phyloP scores from a whole-genome alignment of 306 rosid species.

The Sphenostylis stenocarpa region DNA sequence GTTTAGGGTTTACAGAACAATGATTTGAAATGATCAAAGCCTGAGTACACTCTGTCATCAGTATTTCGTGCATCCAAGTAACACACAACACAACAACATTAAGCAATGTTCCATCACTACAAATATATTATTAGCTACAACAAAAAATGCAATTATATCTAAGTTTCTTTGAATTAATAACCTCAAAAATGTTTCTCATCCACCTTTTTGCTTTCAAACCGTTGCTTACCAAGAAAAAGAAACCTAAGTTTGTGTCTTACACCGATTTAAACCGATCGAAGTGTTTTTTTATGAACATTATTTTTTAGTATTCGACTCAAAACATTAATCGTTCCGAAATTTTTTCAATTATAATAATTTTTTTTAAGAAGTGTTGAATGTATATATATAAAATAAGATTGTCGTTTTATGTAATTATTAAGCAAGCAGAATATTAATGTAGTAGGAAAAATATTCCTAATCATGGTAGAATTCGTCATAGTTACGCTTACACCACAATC shows the following conservation, averaged over 20 bases:
- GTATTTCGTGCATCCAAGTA: conserved; percentile 30
- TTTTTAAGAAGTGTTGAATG: too few relatives aligned
- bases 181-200: background rate
- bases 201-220: background rate
- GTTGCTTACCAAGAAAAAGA: background rate
- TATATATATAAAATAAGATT: background rate
- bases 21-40: background rate
- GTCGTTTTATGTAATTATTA: background rate
- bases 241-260: too few relatives aligned
- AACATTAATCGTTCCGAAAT: too few relatives aligned
- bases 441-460: background rate
- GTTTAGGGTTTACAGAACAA: background rate
- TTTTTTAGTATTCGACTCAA: too few relatives aligned
- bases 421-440: background rate
- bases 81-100: conserved; percentile 19
- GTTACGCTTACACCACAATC: background rate
- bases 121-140: conserved; percentile 11
- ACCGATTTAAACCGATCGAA: too few relatives aligned
- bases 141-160: too few relatives aligned
- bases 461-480: background rate
- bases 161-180: too few relatives aligned
- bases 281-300: too few relatives aligned
- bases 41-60: background rate
- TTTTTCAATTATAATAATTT: too few relatives aligned
- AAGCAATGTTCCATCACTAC: background rate